Conservation (phyloP, 305 asterid species). For the Solanum hybrid region DNA sequence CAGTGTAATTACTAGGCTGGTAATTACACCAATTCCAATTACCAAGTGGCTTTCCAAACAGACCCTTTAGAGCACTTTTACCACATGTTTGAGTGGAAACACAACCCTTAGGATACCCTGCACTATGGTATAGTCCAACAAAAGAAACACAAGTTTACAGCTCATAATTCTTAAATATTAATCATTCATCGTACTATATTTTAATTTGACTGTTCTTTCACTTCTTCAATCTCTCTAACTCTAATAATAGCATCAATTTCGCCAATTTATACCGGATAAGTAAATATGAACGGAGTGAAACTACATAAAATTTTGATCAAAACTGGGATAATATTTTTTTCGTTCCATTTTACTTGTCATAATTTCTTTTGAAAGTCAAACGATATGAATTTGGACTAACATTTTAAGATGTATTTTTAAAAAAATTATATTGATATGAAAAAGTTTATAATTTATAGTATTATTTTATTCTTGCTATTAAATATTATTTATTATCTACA, state of each 20-base stretch:
- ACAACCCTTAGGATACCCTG: background rate
- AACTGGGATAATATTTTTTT: background rate
- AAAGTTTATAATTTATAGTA: no score
- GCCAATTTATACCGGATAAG: background rate
- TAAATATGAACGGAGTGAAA: no score
- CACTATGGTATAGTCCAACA: background rate
- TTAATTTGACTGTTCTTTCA: background rate
- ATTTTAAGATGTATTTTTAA: no score
- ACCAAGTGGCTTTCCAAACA: no score
- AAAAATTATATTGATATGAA: no score
- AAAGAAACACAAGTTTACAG: background rate
- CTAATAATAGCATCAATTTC: background rate
- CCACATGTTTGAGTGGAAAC: background rate
- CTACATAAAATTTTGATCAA: background rate
- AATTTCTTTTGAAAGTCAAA: no score
- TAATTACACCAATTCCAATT: no score
- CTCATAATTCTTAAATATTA: background rate
- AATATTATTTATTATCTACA: no score
- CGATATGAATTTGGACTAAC: no score
- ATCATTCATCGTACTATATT: background rate
- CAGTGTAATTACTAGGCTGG: no score
- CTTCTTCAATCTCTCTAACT: background rate
- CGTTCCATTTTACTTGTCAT: no score
- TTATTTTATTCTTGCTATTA: no score
- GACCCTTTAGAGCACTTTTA: background rate